These are phyloP conservation scores for Kodamaea sp. DNA, from an alignment of 1,139 yeast species.

Conservation along the genomic window DNA sequence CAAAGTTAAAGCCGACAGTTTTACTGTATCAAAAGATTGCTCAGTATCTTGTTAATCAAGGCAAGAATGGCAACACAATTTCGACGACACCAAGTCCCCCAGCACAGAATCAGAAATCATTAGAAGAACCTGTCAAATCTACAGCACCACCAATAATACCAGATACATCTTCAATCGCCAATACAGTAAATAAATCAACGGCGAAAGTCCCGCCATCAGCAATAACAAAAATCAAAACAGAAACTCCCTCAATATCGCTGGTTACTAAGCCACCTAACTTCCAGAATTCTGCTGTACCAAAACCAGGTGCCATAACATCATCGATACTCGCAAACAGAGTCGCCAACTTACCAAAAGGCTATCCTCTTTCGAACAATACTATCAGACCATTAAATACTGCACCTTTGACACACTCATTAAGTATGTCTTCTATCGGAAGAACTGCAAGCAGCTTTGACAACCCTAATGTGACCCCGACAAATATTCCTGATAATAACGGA, in stretches of 20 bases:
- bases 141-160: constrained; percentile 3
- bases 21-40: constrained; percentile 39
- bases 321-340: constrained; percentile 5
- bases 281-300: too few species aligned
- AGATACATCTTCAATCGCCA: neutral
- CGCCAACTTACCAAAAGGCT: too few species aligned
- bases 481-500: constrained; percentile 55
- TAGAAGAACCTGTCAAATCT: neutral
- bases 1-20: constrained; percentile 33
- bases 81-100: constrained; percentile 7
- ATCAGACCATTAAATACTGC: neutral
- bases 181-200: too few species aligned
- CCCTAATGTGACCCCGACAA: constrained; percentile 28
- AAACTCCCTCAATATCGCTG: too few species aligned
- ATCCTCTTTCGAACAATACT: too few species aligned
- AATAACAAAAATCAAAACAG: too few species aligned
- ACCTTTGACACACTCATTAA: too few species aligned
- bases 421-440: neutral
- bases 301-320: neutral
- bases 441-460: constrained; percentile 9
- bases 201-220: too few species aligned
- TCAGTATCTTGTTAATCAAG: constrained; percentile 33
- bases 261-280: too few species aligned
- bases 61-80: constrained; percentile 4
- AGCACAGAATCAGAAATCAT: constrained; percentile 1